Percentiles rank a stretch among this genome's conserved stretches.
These are phyloP conservation scores for Capsicum baccatum DNA, from an alignment of 257 asterid genomes.

Conservation along the genomic window DNA sequence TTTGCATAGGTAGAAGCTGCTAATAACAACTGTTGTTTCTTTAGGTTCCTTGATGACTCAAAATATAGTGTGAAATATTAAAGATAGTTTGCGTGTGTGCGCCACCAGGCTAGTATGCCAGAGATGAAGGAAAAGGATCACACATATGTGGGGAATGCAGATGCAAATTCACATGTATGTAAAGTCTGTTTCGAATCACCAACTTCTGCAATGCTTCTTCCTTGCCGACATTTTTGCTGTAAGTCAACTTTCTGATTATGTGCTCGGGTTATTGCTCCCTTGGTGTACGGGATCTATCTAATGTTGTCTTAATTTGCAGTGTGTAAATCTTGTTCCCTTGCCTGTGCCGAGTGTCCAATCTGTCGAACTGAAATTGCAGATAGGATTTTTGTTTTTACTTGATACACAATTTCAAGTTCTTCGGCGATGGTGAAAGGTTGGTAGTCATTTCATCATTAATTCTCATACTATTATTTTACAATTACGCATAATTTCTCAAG, in stretches of 20 bases:
- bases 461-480: neutral
- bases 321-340: conserved; percentile 93
- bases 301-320: conserved; percentile 58
- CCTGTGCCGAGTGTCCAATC: conserved; percentile 90
- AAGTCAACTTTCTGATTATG: conserved; percentile 45
- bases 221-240: conserved; percentile 98
- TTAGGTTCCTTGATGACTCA: conserved; percentile 2
- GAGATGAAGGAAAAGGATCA: conserved; percentile 96
- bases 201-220: conserved; percentile 93
- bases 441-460: neutral
- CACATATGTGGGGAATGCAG: conserved; percentile 67
- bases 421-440: conserved; percentile 26
- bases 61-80: neutral
- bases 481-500: conserved; percentile 25
- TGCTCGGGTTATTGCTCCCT: neutral
- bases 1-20: neutral
- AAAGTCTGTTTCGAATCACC: conserved; percentile 94
- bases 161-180: conserved; percentile 79
- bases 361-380: conserved; percentile 77
- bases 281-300: conserved; percentile 26
- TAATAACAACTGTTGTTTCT: conserved; percentile 16
- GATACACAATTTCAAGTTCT: conserved; percentile 36
- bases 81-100: conserved; percentile 26
- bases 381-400: conserved; percentile 82
- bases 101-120: conserved; percentile 81